phyloP scores from a whole-genome alignment of 441 rosid species.

The Croton laevigatus region DNA sequence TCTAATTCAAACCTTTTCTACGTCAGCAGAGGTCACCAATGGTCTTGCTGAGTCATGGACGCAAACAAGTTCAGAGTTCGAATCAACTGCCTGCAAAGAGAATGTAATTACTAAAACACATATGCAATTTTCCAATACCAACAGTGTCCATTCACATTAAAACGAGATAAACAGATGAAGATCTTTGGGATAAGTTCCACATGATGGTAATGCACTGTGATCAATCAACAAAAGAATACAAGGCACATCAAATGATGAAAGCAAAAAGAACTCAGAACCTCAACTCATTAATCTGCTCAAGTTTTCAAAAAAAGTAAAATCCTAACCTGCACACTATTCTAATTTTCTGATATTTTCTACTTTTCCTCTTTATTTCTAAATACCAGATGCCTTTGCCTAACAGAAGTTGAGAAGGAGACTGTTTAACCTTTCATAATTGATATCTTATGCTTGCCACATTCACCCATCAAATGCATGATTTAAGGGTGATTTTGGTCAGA shows the following conservation, averaged over 20 bases:
- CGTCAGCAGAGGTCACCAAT: slow-evolving; percentile 56
- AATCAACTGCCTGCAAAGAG: slow-evolving; percentile 55
- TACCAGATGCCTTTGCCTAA: neutral
- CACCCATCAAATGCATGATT: neutral
- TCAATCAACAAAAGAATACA: neutral
- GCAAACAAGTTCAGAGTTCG: slow-evolving; percentile 80
- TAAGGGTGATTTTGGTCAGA: neutral
- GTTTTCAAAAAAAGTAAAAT: neutral
- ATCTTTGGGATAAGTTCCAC: too few relatives aligned
- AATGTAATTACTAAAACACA: slow-evolving; percentile 13
- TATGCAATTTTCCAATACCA: neutral
- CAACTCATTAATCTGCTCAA: neutral
- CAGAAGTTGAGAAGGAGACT: neutral
- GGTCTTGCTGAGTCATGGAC: slow-evolving; percentile 96
- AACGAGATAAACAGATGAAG: too few relatives aligned
- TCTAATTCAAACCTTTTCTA: slow-evolving; percentile 54
- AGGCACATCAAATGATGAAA: neutral
- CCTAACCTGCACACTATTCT: neutral
- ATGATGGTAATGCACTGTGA: neutral
- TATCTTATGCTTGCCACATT: neutral
- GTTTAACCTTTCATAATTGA: neutral
- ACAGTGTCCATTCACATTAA: neutral
- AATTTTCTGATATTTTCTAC: neutral
- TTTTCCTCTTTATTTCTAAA: neutral
- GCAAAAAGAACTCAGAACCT: neutral